These are phyloP conservation scores for Chromosphaera perkinsii DNA, from an alignment of 208 protist species.

Conservation along the genomic window DNA sequence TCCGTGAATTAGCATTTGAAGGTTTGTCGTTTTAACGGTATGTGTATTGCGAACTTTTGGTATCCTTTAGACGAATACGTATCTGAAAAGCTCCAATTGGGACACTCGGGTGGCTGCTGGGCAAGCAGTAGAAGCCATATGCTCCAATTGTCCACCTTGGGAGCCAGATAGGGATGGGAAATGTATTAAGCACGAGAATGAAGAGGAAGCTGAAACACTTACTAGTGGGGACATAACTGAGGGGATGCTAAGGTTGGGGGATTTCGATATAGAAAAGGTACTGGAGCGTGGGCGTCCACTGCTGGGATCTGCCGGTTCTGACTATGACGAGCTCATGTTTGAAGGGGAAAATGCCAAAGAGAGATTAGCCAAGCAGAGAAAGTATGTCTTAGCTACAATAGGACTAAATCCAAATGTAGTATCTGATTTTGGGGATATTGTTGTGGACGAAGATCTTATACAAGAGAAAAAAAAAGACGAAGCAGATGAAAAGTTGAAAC, in stretches of 20 bases:
- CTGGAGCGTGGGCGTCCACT: slow-evolving; percentile 38
- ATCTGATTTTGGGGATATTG: too few relatives aligned
- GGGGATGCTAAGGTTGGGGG: slow-evolving; percentile 38
- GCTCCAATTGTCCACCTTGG: slow-evolving; percentile 45
- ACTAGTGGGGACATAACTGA: neutral
- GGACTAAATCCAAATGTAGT: too few relatives aligned
- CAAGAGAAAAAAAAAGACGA: too few relatives aligned
- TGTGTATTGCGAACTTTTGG: neutral
- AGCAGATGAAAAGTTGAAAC: too few relatives aligned
- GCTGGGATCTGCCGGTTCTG: slow-evolving; percentile 38
- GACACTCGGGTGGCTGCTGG: slow-evolving; percentile 56
- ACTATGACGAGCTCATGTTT: too few relatives aligned
- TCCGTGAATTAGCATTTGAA: neutral
- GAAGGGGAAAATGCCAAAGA: too few relatives aligned
- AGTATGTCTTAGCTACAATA: too few relatives aligned
- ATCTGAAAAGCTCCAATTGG: slow-evolving; percentile 42
- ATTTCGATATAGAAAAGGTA: slow-evolving; percentile 51
- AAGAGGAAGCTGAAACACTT: neutral
- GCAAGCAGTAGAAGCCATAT: slow-evolving; percentile 48
- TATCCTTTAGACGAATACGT: slow-evolving; percentile 5
- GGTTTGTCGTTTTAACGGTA: too few relatives aligned
- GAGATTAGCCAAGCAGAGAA: too few relatives aligned
- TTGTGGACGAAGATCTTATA: too few relatives aligned
- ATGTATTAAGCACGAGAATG: too few relatives aligned
- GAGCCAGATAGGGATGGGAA: slow-evolving; percentile 12